Percentiles rank a stretch among this genome's conserved stretches.
Conservation (phyloP, 164 flowering plant species). For the Liriodendron chinense region DNA sequence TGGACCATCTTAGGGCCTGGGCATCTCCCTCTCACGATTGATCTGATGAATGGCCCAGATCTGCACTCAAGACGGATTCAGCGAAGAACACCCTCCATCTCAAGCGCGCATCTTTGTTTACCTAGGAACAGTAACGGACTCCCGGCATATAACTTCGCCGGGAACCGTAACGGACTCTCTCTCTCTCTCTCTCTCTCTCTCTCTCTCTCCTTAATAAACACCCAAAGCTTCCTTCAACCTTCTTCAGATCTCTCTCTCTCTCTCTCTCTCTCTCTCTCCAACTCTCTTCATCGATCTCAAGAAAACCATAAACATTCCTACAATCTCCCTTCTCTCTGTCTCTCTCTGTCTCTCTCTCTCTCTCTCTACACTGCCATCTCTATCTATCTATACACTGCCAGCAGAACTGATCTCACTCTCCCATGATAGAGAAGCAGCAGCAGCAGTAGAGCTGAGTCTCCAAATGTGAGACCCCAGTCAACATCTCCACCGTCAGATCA, state of each 20-base stretch:
- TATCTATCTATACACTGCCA: neutral
- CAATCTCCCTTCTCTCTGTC: neutral
- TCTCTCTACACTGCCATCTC: neutral
- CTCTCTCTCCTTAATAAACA: neutral
- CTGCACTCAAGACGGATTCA: too few relatives aligned
- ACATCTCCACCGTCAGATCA: constrained; percentile 20
- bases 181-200: too few relatives aligned
- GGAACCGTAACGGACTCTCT: neutral
- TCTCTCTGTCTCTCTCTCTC: neutral
- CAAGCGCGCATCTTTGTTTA: too few relatives aligned
- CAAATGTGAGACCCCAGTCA: neutral
- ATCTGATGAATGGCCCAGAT: too few relatives aligned
- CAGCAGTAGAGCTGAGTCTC: neutral
- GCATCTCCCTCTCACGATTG: too few relatives aligned
- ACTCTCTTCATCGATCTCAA: neutral
- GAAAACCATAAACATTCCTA: neutral
- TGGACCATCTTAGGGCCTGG: too few relatives aligned
- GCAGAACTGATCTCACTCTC: neutral
- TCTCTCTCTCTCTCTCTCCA: neutral
- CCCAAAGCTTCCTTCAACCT: neutral
- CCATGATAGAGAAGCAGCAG: neutral
- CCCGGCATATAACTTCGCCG: neutral
- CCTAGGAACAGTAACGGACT: too few relatives aligned
- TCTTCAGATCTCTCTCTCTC: neutral
- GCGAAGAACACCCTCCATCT: too few relatives aligned